Conservation (phyloP, 805 yeast species). For the Suhomyces xylopsoci region DNA sequence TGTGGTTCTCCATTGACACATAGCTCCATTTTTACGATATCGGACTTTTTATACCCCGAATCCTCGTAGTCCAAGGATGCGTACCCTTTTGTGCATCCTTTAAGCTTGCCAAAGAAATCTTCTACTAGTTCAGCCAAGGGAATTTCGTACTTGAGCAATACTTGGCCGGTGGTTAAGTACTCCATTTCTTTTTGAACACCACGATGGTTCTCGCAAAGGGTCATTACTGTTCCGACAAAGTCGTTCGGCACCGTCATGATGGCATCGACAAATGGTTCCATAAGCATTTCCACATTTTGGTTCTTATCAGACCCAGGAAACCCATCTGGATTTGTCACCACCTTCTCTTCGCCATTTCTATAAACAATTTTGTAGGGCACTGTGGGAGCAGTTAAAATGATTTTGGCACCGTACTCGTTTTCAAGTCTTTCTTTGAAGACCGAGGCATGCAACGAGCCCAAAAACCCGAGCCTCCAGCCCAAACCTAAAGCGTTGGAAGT, state of each 20-base stretch:
- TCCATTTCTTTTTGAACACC: conserved; percentile 80
- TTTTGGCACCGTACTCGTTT: conserved; percentile 89
- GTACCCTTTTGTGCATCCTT: conserved; percentile 86
- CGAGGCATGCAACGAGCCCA: conserved; percentile 93
- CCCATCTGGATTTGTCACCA: conserved; percentile 87
- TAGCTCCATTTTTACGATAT: conserved; percentile 82
- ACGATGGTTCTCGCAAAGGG: conserved; percentile 78
- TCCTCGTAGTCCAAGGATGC: conserved; percentile 95
- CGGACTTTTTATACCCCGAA: conserved; percentile 77
- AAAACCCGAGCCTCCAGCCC: conserved; percentile 95
- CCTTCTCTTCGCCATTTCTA: conserved; percentile 58
- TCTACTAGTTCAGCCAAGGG: conserved; percentile 91
- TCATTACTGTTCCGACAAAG: conserved; percentile 81
- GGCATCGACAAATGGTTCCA: conserved; percentile 90
- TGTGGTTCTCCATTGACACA: conserved; percentile 85
- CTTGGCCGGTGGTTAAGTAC: conserved; percentile 77
- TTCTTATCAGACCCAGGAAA: conserved; percentile 67
- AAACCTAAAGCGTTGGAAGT: conserved; percentile 93
- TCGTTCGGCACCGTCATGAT: conserved; percentile 89
- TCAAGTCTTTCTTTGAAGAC: conserved; percentile 90
- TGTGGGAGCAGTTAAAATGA: conserved; percentile 92
- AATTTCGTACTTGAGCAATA: conserved; percentile 69
- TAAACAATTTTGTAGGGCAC: conserved; percentile 85
- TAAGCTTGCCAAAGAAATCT: conserved; percentile 91
- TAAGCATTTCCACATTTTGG: conserved; percentile 47